A percentile compares a stretch with the other conserved stretches of the same genome.
These are phyloP conservation scores for Alternaria dauci DNA, from an alignment of 2,329 filamentous ascomycete species.

Conservation along the genomic window DNA sequence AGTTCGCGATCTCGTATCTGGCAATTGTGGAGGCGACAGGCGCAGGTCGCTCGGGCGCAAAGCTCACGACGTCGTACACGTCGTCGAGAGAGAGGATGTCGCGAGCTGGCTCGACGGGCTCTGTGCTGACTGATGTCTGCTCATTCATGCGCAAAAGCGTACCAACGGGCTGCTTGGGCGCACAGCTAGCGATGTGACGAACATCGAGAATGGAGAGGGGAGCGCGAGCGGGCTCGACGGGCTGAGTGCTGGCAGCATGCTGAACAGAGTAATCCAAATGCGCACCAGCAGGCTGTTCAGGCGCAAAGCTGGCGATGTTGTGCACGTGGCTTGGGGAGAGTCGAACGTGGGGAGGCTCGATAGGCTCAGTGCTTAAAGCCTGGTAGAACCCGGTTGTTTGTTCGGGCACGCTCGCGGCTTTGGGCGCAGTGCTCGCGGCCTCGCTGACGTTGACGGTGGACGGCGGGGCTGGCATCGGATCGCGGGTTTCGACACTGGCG, in stretches of 20 bases:
- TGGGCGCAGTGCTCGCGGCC: neutral
- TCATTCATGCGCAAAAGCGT: neutral
- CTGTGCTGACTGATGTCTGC: neutral
- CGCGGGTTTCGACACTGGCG: conserved; percentile 1
- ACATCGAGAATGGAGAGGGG: neutral
- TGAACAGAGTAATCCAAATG: neutral
- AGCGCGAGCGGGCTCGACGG: neutral
- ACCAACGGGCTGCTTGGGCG: neutral
- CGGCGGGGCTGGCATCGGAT: neutral
- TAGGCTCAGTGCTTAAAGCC: conserved; percentile 1
- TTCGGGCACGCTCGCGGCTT: neutral
- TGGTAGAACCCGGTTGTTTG: neutral
- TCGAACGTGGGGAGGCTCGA: neutral
- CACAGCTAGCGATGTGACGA: neutral
- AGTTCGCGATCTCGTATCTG: neutral
- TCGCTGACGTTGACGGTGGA: neutral
- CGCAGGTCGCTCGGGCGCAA: neutral
- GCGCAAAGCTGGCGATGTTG: neutral
- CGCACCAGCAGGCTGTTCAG: neutral
- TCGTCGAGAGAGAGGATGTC: neutral
- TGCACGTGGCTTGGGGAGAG: neutral
- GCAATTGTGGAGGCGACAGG: neutral
- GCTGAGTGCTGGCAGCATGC: neutral
- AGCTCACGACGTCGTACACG: neutral
- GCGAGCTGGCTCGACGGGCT: conserved; percentile 1